phyloP scores from a whole-genome alignment of 495 filamentous ascomycete genomes.

The Tirmania nivea region DNA sequence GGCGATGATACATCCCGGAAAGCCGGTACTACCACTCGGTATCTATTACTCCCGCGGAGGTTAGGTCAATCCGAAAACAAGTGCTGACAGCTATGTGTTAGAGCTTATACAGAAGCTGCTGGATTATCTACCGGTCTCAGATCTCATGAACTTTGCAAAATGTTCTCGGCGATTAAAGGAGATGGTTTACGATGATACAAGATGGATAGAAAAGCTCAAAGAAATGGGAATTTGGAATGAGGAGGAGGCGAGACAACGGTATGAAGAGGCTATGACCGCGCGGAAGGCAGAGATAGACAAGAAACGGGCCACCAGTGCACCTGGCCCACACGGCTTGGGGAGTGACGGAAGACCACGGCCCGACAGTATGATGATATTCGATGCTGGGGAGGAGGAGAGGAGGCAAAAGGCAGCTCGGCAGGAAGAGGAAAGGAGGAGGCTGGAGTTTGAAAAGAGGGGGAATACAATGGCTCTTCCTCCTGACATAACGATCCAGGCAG shows the following conservation, averaged over 20 bases:
- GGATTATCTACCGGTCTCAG: slow-evolving; percentile 65
- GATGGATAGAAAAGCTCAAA: slow-evolving; percentile 72
- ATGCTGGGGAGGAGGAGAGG: slow-evolving; percentile 41
- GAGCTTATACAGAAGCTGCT: slow-evolving; percentile 17
- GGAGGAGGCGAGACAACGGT: slow-evolving; percentile 52
- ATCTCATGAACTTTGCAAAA: slow-evolving; percentile 68
- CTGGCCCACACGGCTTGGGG: neutral
- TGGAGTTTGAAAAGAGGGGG: slow-evolving; percentile 8
- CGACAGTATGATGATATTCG: slow-evolving; percentile 39
- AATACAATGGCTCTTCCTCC: neutral
- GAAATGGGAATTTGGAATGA: slow-evolving; percentile 89
- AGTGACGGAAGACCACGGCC: slow-evolving; percentile 11
- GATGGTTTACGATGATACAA: slow-evolving; percentile 96
- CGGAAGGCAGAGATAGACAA: slow-evolving; percentile 39
- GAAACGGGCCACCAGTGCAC: slow-evolving; percentile 18
- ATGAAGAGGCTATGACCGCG: slow-evolving; percentile 44
- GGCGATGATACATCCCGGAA: slow-evolving; percentile 40
- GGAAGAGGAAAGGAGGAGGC: slow-evolving; percentile 8
- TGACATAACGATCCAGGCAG: neutral
- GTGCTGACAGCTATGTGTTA: too few species aligned
- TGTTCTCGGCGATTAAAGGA: slow-evolving; percentile 77
- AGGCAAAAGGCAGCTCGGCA: neutral
- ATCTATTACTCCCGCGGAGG: neutral
- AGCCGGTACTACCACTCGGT: neutral
- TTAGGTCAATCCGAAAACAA: too few species aligned